A percentile compares a stretch with the other conserved stretches of the same genome.
Evolutionary conservation across 768 basidiomycete genomes (phyloP).

Genomic region (Postia placenta): DNA sequence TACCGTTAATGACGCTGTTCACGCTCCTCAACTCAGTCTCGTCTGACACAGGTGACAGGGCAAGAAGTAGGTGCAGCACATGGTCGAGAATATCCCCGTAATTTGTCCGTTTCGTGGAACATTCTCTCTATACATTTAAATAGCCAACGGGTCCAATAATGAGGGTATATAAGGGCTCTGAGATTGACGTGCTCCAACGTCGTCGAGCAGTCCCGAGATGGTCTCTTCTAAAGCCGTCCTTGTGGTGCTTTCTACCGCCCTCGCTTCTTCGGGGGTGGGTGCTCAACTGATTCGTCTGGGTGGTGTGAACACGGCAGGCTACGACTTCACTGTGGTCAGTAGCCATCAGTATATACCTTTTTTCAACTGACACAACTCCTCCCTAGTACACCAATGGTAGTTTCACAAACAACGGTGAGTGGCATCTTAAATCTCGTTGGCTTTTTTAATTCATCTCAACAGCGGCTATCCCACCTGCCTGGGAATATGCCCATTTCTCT

Average conservation of each 20-base stretch:
- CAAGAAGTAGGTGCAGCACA: background rate
- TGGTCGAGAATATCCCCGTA: conserved; percentile 4
- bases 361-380: too few species aligned
- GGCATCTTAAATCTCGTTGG: background rate
- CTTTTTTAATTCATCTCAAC: background rate
- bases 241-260: conserved; percentile 16
- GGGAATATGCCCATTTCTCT: conserved; percentile 44
- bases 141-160: background rate
- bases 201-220: background rate
- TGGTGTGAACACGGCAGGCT: conserved; percentile 45
- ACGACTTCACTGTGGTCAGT: conserved; percentile 38
- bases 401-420: conserved; percentile 29
- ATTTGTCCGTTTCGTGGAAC: conserved; percentile 7
- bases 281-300: conserved; percentile 32
- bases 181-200: background rate
- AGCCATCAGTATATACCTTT: too few species aligned
- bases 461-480: conserved; percentile 31
- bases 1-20: too few species aligned
- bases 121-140: background rate
- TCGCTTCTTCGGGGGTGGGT: conserved; percentile 19
- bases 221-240: conserved; percentile 9
- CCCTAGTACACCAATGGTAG: conserved; percentile 40
- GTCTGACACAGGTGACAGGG: background rate
- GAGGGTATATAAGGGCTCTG: conserved; percentile 6
- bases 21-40: background rate